Conservation (phyloP, 371 early-diverging fungal species). For the Cokeromyces recurvatus region DNA sequence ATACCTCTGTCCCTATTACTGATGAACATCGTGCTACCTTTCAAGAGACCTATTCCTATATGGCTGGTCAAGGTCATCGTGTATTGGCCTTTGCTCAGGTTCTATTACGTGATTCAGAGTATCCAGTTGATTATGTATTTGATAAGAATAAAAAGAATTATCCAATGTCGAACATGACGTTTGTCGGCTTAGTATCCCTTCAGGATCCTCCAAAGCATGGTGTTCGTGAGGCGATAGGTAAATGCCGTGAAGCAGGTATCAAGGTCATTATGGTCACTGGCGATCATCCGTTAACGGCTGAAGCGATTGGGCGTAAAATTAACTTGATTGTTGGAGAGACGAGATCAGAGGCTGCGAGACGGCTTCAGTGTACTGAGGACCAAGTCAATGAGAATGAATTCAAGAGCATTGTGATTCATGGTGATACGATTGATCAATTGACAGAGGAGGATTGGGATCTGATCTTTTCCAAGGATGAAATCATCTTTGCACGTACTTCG, state of each 20-base stretch:
- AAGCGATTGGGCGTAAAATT: constrained; percentile 85
- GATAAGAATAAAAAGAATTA: constrained; percentile 71
- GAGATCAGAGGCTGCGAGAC: constrained; percentile 66
- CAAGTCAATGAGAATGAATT: constrained; percentile 75
- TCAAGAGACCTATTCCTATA: constrained; percentile 69
- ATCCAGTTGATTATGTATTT: constrained; percentile 69
- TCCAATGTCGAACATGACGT: constrained; percentile 66
- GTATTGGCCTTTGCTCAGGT: constrained; percentile 90
- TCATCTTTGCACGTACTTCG: constrained; percentile 53
- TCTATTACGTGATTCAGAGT: constrained; percentile 57
- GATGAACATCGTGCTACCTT: constrained; percentile 58
- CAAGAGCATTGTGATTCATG: constrained; percentile 89
- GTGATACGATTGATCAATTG: constrained; percentile 78
- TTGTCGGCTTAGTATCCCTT: constrained; percentile 83
- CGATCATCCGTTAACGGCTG: constrained; percentile 90
- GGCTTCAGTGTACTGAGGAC: constrained; percentile 52
- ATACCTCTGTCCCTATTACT: constrained; percentile 42
- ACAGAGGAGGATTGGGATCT: constrained; percentile 86
- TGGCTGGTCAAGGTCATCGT: constrained; percentile 92
- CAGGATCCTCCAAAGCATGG: constrained; percentile 97
- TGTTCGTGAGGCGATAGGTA: constrained; percentile 93
- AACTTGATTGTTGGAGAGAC: constrained; percentile 89
- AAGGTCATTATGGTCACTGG: constrained; percentile 97
- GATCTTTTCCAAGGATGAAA: constrained; percentile 30
- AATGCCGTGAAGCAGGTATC: constrained; percentile 88